These are phyloP conservation scores for Beverwykella pulmonaria DNA, from an alignment of 495 filamentous ascomycete species.

Conservation along the genomic window DNA sequence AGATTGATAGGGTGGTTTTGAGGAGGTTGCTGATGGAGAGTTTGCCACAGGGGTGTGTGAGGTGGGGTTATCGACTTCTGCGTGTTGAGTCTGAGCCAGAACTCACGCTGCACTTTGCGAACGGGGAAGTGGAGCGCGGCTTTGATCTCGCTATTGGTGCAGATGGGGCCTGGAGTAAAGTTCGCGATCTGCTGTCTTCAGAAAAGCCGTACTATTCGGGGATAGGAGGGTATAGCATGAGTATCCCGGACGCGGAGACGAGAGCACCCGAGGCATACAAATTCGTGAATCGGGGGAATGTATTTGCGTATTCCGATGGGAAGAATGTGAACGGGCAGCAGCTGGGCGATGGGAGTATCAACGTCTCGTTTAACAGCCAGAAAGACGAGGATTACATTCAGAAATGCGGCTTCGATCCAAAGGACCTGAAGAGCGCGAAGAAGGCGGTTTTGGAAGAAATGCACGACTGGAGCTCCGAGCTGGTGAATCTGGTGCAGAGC, in stretches of 20 bases:
- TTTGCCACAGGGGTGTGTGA: slow-evolving; percentile 18
- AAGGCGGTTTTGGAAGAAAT: slow-evolving; percentile 27
- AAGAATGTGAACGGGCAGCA: slow-evolving; percentile 51
- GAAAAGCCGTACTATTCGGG: slow-evolving; percentile 56
- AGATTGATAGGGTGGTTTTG: slow-evolving; percentile 35
- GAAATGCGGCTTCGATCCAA: slow-evolving; percentile 41
- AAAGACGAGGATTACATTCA: slow-evolving; percentile 49
- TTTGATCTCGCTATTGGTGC: slow-evolving; percentile 63
- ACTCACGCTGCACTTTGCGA: slow-evolving; percentile 36
- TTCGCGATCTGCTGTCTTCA: slow-evolving; percentile 53
- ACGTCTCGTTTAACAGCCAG: slow-evolving; percentile 41
- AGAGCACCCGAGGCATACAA: slow-evolving; percentile 44
- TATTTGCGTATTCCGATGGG: slow-evolving; percentile 50
- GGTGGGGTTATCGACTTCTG: slow-evolving; percentile 25
- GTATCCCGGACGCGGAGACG: slow-evolving; percentile 38
- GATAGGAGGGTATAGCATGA: slow-evolving; percentile 39
- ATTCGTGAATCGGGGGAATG: slow-evolving; percentile 52
- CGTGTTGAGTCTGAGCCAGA: slow-evolving; percentile 21
- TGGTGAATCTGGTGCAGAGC: slow-evolving; percentile 20
- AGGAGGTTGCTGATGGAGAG: slow-evolving; percentile 23
- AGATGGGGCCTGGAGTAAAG: slow-evolving; percentile 63
- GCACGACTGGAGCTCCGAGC: slow-evolving; percentile 36
- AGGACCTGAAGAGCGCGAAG: slow-evolving; percentile 10
- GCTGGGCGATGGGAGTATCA: slow-evolving; percentile 51
- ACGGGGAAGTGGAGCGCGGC: slow-evolving; percentile 33